A percentile compares a stretch with the other conserved stretches of the same genome.
Evolutionary conservation across 2,329 filamentous ascomycete species (phyloP).

Genomic region (Chrysosporium keratinophilum): DNA sequence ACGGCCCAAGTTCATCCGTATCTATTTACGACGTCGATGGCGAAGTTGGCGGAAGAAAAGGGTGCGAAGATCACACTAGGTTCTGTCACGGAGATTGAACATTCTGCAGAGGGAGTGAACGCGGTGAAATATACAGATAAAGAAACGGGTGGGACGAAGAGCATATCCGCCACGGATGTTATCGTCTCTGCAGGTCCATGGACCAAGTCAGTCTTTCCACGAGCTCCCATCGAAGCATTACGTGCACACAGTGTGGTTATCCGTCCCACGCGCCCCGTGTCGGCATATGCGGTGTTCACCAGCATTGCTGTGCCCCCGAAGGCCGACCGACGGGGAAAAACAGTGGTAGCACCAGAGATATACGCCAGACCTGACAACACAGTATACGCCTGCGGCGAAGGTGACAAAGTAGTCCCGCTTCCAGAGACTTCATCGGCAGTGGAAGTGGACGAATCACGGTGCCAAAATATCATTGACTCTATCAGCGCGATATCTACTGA

Average conservation of each 20-base stretch:
- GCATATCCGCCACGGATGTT: constrained; percentile 48
- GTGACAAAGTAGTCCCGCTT: constrained; percentile 63
- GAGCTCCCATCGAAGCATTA: constrained; percentile 49
- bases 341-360: constrained; percentile 75
- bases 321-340: constrained; percentile 42
- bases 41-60: constrained; percentile 58
- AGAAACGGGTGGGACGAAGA: constrained; percentile 38
- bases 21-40: constrained; percentile 79
- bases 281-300: constrained; percentile 56
- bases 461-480: constrained; percentile 77
- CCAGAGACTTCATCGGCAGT: constrained; percentile 68
- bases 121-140: constrained; percentile 54
- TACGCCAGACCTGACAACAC: constrained; percentile 83
- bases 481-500: constrained; percentile 48
- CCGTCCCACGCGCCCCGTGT: constrained; percentile 43
- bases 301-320: constrained; percentile 61
- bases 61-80: constrained; percentile 59
- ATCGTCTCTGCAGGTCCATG: constrained; percentile 54
- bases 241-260: constrained; percentile 56
- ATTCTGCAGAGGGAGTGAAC: constrained; percentile 44
- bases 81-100: constrained; percentile 58
- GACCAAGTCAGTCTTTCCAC: constrained; percentile 45
- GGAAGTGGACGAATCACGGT: constrained; percentile 61
- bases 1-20: constrained; percentile 92
- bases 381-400: constrained; percentile 89